These are phyloP conservation scores for Letharia columbiana DNA, from an alignment of 495 filamentous ascomycete species.

Conservation along the genomic window DNA sequence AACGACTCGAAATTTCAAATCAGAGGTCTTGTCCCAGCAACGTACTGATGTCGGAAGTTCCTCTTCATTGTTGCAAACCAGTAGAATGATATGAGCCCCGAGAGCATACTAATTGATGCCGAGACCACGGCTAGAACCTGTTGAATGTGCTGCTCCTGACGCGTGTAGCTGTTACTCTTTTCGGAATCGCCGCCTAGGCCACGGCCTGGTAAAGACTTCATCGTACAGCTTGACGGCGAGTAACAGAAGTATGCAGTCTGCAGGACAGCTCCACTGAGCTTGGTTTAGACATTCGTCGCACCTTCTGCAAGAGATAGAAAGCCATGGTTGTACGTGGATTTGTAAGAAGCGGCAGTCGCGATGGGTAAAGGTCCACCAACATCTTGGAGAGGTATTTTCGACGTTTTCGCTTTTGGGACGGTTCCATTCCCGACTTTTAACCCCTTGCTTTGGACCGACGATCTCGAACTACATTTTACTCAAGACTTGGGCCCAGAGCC, in stretches of 20 bases:
- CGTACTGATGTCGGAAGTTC: conserved; percentile 66
- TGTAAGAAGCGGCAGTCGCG: background rate
- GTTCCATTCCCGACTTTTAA: conserved; percentile 8
- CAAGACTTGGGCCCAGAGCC: conserved; percentile 47
- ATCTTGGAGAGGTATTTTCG: background rate
- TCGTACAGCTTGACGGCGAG: background rate
- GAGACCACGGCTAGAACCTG: conserved; percentile 30
- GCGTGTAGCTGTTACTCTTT: conserved; percentile 12
- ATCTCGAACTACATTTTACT: background rate
- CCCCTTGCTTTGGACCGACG: conserved; percentile 7
- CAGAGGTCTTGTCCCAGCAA: background rate
- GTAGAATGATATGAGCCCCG: conserved; percentile 48
- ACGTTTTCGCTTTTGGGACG: background rate
- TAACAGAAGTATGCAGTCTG: background rate
- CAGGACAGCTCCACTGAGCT: background rate
- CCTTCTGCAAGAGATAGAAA: background rate
- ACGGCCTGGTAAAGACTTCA: background rate
- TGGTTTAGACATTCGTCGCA: background rate
- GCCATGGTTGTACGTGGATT: background rate
- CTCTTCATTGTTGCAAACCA: conserved; percentile 69
- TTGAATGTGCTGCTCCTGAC: conserved; percentile 13
- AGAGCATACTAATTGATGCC: conserved; percentile 44
- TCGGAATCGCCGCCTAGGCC: background rate
- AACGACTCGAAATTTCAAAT: conserved; percentile 11
- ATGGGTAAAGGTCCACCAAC: background rate